These are phyloP conservation scores for Lonicera japonica DNA, from an alignment of 129 eudicot genomes.

Conservation along the genomic window DNA sequence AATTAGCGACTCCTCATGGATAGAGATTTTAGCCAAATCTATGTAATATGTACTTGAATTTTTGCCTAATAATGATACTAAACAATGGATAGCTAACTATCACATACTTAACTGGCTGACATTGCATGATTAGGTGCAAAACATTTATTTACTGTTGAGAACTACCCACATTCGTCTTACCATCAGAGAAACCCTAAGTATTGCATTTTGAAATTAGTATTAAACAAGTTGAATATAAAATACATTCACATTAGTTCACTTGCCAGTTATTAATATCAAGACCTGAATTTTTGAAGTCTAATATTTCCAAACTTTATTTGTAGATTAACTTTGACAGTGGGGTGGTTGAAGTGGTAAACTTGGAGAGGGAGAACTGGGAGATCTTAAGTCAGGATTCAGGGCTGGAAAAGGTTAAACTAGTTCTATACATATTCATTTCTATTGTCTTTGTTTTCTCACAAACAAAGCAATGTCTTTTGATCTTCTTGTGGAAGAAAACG, in stretches of 20 bases:
- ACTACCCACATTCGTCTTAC: too few species aligned
- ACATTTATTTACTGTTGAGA: too few species aligned
- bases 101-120: too few species aligned
- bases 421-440: background rate
- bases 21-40: background rate
- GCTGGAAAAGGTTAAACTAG: constrained; percentile 5
- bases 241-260: too few species aligned
- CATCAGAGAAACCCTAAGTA: too few species aligned
- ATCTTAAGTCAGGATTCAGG: constrained; percentile 3
- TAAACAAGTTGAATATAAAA: too few species aligned
- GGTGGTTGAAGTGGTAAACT: constrained; percentile 22
- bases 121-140: too few species aligned
- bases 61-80: background rate
- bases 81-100: too few species aligned
- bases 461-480: background rate
- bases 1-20: background rate
- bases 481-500: too few species aligned
- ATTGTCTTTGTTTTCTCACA: background rate
- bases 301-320: background rate
- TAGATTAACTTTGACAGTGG: constrained; percentile 19
- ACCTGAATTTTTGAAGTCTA: too few species aligned
- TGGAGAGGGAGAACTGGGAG: constrained; percentile 26
- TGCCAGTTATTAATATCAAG: too few species aligned
- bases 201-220: too few species aligned
- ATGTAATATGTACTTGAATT: background rate